phyloP scores from a whole-genome alignment of 2,329 filamentous ascomycete species.

The Pseudocercospora crystallina region DNA sequence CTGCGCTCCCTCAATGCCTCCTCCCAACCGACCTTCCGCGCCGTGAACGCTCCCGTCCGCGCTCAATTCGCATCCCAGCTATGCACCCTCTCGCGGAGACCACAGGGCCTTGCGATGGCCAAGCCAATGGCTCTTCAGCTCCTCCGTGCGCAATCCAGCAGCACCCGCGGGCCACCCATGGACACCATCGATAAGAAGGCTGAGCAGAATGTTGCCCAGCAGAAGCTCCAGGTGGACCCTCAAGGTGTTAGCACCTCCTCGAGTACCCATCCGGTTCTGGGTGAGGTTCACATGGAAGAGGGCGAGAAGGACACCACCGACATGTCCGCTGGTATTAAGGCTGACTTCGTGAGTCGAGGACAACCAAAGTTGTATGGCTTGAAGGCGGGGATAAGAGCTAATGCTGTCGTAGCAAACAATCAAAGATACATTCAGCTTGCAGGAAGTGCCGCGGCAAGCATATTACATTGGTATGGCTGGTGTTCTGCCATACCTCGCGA shows the following conservation, averaged over 20 bases:
- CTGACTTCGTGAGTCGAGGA: constrained; percentile 31
- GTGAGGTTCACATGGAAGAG: constrained; percentile 37
- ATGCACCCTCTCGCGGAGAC: constrained; percentile 39
- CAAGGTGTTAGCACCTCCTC: constrained; percentile 62
- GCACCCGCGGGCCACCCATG: constrained; percentile 28
- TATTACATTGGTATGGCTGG: constrained; percentile 53
- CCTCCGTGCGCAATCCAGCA: constrained; percentile 19
- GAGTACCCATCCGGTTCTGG: constrained; percentile 41
- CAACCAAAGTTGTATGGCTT: neutral
- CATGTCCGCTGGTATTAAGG: constrained; percentile 48
- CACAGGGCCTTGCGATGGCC: constrained; percentile 33
- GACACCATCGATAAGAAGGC: constrained; percentile 56
- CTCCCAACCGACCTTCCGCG: constrained; percentile 17
- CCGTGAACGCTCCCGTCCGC: constrained; percentile 32
- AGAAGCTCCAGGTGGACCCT: constrained; percentile 61
- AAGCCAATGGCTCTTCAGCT: constrained; percentile 36
- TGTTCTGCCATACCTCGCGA: constrained; percentile 68
- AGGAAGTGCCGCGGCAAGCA: constrained; percentile 48
- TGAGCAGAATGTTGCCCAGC: constrained; percentile 55
- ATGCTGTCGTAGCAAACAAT: constrained; percentile 45
- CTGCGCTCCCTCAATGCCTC: constrained; percentile 39
- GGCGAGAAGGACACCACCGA: constrained; percentile 39
- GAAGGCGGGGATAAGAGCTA: constrained; percentile 2
- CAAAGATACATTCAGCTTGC: constrained; percentile 49
- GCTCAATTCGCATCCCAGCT: constrained; percentile 44